phyloP scores from a whole-genome alignment of 495 filamentous ascomycete genomes.

The Penicillium herquei region DNA sequence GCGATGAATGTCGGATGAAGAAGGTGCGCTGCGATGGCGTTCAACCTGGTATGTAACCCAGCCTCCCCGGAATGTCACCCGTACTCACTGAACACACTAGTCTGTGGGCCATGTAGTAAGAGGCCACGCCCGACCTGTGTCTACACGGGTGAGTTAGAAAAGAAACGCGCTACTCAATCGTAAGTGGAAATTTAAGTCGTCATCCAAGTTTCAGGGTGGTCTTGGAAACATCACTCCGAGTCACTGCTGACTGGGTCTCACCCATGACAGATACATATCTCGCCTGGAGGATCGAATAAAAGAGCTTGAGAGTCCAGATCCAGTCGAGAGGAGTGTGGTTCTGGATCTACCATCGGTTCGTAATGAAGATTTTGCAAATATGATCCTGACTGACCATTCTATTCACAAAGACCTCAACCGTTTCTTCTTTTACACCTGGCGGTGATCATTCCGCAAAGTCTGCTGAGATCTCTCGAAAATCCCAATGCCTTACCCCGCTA shows the following conservation, averaged over 20 bases:
- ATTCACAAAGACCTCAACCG: neutral
- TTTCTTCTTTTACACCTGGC: neutral
- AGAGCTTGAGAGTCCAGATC: slow-evolving; percentile 23
- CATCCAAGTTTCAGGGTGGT: neutral
- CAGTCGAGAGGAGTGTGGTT: neutral
- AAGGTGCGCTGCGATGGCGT: slow-evolving; percentile 41
- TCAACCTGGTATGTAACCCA: slow-evolving; percentile 30
- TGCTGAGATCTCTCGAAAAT: neutral
- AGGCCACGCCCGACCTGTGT: slow-evolving; percentile 22
- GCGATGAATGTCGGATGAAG: slow-evolving; percentile 37
- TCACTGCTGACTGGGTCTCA: neutral
- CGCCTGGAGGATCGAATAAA: slow-evolving; percentile 31
- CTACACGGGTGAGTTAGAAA: slow-evolving; percentile 36
- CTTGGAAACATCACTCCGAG: neutral
- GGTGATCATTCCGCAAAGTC: neutral
- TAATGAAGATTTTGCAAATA: neutral
- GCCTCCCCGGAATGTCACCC: slow-evolving; percentile 16
- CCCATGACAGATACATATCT: slow-evolving; percentile 23
- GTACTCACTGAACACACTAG: slow-evolving; percentile 13
- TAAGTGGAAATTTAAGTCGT: neutral
- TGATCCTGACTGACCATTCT: too few relatives aligned
- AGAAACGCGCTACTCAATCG: slow-evolving; percentile 28
- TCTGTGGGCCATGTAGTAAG: slow-evolving; percentile 38
- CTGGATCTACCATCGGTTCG: neutral
- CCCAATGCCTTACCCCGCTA: neutral